Conservation (phyloP, 805 yeast genomes). For the Blastobotrys mokoenaii region DNA sequence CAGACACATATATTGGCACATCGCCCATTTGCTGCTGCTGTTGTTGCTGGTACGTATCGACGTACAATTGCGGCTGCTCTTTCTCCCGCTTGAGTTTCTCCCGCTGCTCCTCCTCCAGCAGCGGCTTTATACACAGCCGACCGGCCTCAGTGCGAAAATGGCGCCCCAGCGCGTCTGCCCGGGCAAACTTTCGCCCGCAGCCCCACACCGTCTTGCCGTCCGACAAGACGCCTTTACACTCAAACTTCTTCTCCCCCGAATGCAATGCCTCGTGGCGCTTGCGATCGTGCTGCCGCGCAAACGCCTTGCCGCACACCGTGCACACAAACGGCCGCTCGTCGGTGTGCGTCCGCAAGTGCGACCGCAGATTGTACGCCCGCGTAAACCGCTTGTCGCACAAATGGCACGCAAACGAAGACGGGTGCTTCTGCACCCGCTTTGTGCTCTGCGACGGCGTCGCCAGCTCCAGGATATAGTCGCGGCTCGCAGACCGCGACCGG, state of each 20-base stretch:
- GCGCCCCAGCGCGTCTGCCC: slow-evolving; percentile 70
- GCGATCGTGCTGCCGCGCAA: slow-evolving; percentile 71
- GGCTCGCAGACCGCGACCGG: slow-evolving; percentile 5
- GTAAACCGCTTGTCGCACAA: slow-evolving; percentile 83
- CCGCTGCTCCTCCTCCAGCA: slow-evolving; percentile 46
- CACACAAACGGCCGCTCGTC: slow-evolving; percentile 65
- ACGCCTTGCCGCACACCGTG: slow-evolving; percentile 52
- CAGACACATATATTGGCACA: slow-evolving; percentile 5
- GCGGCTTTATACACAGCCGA: slow-evolving; percentile 55
- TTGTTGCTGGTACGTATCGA: no score
- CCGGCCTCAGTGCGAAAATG: slow-evolving; percentile 75
- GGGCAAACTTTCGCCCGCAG: slow-evolving; percentile 63
- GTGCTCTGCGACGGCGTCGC: slow-evolving; percentile 50
- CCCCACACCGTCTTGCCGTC: slow-evolving; percentile 64
- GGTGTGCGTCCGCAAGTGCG: slow-evolving; percentile 84
- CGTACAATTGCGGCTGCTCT: not conserved
- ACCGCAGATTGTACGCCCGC: slow-evolving; percentile 84
- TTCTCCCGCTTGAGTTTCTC: slow-evolving; percentile 4
- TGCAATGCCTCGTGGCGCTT: slow-evolving; percentile 72
- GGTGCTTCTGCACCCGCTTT: slow-evolving; percentile 59
- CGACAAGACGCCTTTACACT: slow-evolving; percentile 52
- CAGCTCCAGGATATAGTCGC: slow-evolving; percentile 57
- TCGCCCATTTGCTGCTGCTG: not conserved
- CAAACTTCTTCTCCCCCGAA: slow-evolving; percentile 60
- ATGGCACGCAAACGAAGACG: slow-evolving; percentile 66